Conservation (phyloP, 2,329 filamentous ascomycete genomes). For the Aureobasidium melanogenum region DNA sequence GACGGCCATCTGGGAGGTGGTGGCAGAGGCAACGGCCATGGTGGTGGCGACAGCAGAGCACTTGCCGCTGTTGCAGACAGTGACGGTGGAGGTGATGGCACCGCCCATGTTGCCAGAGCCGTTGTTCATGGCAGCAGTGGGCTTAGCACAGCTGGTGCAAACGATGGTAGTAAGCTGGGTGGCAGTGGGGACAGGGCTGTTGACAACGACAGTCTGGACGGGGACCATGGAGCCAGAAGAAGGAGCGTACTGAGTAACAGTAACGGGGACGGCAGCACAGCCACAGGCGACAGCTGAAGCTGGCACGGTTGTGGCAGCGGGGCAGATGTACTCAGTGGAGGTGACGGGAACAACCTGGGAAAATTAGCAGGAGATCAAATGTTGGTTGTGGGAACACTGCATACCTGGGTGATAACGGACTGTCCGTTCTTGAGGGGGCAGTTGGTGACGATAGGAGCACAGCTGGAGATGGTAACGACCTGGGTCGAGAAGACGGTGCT, state of each 20-base stretch:
- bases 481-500: slow-evolving; percentile 8
- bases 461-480: slow-evolving; percentile 4
- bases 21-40: neutral
- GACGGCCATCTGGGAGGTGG: neutral
- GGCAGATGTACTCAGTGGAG: neutral
- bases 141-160: neutral
- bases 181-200: neutral
- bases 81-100: neutral
- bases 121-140: slow-evolving; percentile 7
- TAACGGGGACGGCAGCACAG: neutral
- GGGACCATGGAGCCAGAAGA: slow-evolving; percentile 17
- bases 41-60: neutral
- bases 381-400: too few species aligned
- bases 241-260: slow-evolving; percentile 7
- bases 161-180: slow-evolving; percentile 10
- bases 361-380: too few species aligned
- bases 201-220: slow-evolving; percentile 8
- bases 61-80: slow-evolving; percentile 11
- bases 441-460: slow-evolving; percentile 13
- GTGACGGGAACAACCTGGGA: neutral
- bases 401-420: too few species aligned
- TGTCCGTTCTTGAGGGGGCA: neutral
- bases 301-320: neutral
- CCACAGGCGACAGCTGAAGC: slow-evolving; percentile 22
- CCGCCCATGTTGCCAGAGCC: neutral